A percentile compares a stretch with the other conserved stretches of the same genome.
Conservation (phyloP, 768 basidiomycete genomes). For the Tylopilus sp. region DNA sequence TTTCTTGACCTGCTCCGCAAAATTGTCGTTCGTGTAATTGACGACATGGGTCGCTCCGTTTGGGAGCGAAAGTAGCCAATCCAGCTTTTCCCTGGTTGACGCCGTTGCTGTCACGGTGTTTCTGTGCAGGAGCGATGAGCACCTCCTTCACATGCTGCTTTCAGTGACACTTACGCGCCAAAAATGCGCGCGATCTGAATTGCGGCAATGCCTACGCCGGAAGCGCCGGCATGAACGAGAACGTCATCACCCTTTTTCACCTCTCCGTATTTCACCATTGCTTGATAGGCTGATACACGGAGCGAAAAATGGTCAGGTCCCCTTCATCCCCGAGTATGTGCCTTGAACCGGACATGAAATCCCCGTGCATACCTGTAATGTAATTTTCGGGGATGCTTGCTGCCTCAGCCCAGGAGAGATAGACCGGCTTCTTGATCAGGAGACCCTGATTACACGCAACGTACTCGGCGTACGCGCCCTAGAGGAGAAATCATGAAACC, state of each 20-base stretch:
- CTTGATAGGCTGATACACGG: conserved; percentile 50
- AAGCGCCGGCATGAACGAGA: conserved; percentile 87
- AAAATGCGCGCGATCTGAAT: conserved; percentile 78
- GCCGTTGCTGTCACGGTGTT: conserved; percentile 79
- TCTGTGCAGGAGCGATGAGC: conserved; percentile 36
- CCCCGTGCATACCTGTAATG: conserved; percentile 62
- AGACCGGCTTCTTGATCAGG: conserved; percentile 67
- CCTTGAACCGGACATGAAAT: conserved; percentile 5
- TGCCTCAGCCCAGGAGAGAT: conserved; percentile 79
- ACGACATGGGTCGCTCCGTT: conserved; percentile 71
- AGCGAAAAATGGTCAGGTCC: conserved; percentile 2
- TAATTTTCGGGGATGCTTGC: conserved; percentile 88
- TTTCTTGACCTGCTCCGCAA: conserved; percentile 67
- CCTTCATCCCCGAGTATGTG: conserved; percentile 1
- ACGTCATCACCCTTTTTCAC: conserved; percentile 70
- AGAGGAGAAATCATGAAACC: conserved; percentile 1
- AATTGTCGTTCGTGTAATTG: conserved; percentile 85
- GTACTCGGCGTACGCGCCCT: conserved; percentile 93
- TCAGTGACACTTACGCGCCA: conserved; percentile 56
- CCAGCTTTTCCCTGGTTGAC: conserved; percentile 78
- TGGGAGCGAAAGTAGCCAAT: conserved; percentile 65
- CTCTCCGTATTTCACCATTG: conserved; percentile 62
- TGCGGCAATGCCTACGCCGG: conserved; percentile 85
- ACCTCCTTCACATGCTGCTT: conserved; percentile 1
- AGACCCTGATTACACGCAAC: conserved; percentile 64